These are phyloP conservation scores for Plectranthus barbatus DNA, from an alignment of 257 asterid species.

Conservation along the genomic window DNA sequence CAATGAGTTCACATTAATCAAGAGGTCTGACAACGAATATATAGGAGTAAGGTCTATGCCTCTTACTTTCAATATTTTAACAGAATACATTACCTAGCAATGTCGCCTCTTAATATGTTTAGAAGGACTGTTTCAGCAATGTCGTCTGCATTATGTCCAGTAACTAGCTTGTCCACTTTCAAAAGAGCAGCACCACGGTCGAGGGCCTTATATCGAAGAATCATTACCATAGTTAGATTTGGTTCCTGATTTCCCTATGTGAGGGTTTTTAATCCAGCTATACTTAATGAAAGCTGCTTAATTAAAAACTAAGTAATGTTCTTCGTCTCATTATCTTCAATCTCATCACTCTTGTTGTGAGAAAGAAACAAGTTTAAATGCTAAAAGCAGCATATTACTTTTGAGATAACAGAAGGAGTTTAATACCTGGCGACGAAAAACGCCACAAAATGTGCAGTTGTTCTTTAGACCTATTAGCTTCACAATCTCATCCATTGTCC, in stretches of 20 bases:
- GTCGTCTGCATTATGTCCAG: slow-evolving; percentile 98
- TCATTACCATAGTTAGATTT: neutral
- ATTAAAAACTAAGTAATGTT: neutral
- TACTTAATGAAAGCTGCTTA: neutral
- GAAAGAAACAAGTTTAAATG: neutral
- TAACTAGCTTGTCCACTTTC: slow-evolving; percentile 92
- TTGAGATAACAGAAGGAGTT: neutral
- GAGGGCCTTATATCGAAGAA: slow-evolving; percentile 59
- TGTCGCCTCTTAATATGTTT: slow-evolving; percentile 93
- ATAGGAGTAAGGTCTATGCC: neutral
- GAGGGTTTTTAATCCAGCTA: neutral
- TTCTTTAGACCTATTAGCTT: slow-evolving; percentile 92
- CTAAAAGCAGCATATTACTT: neutral
- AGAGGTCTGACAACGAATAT: no score
- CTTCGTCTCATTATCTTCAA: neutral
- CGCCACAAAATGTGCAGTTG: slow-evolving; percentile 98
- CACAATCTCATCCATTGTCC: slow-evolving; percentile 99
- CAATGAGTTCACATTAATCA: slow-evolving; percentile 4
- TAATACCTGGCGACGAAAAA: slow-evolving; percentile 95
- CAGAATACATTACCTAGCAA: slow-evolving; percentile 65
- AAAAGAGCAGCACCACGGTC: slow-evolving; percentile 95
- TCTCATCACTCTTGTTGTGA: slow-evolving; percentile 9
- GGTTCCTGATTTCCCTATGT: neutral
- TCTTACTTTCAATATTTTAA: neutral
- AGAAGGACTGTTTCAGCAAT: slow-evolving; percentile 96